Conservation (phyloP, 371 early-diverging fungal genomes). For the Phascolomyces articulosus region DNA sequence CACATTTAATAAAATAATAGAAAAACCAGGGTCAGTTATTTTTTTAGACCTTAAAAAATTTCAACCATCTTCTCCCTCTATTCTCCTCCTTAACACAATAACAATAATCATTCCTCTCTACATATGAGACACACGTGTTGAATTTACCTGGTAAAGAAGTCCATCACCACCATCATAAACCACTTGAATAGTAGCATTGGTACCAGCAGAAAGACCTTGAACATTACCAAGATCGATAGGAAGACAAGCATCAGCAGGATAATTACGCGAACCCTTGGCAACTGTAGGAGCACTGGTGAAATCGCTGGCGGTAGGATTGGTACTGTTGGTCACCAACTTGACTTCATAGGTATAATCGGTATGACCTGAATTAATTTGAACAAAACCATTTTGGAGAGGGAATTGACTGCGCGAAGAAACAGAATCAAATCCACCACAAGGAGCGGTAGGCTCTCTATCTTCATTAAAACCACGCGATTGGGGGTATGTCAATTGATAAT, state of each 20-base stretch:
- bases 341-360: constrained; percentile 45
- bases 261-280: constrained; percentile 31
- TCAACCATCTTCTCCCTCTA: no score
- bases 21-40: no score
- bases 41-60: no score
- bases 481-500: constrained; percentile 57
- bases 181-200: constrained; percentile 60
- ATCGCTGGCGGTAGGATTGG: constrained; percentile 43
- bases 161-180: constrained; percentile 63
- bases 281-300: constrained; percentile 29
- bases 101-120: no score
- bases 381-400: constrained; percentile 52
- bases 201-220: constrained; percentile 39
- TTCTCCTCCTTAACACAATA: no score
- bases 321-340: constrained; percentile 39
- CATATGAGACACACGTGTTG: no score
- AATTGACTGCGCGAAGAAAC: constrained; percentile 41
- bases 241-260: constrained; percentile 52
- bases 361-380: constrained; percentile 55
- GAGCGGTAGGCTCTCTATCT: constrained; percentile 47
- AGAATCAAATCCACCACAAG: constrained; percentile 55
- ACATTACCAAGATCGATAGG: constrained; percentile 36
- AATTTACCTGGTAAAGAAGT: constrained; percentile 53
- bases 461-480: constrained; percentile 57
- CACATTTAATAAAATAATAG: background rate